Conservation (phyloP, 2,329 filamentous ascomycete species). For the Fusarium chlamydosporum region DNA sequence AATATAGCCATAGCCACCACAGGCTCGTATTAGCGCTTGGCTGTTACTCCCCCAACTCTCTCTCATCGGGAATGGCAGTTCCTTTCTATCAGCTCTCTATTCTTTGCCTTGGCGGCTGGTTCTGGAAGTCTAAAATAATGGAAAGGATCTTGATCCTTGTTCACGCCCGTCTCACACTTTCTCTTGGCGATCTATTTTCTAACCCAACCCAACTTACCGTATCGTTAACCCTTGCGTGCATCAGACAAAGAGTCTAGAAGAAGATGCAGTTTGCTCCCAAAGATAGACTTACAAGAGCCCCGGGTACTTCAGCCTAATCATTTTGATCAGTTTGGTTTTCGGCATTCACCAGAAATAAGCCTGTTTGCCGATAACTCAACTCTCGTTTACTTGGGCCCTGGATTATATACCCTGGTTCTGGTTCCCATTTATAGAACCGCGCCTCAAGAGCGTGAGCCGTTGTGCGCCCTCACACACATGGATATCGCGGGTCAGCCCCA, state of each 20-base stretch:
- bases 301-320: conserved; percentile 1
- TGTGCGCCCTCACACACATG: conserved; percentile 20
- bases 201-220: not conserved
- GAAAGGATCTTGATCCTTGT: conserved; percentile 31
- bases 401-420: conserved; percentile 6
- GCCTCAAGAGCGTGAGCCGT: conserved; percentile 26
- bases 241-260: conserved; percentile 15
- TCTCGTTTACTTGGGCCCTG: conserved; percentile 1
- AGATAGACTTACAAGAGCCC: conserved; percentile 5
- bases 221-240: conserved; percentile 8
- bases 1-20: conserved; percentile 48
- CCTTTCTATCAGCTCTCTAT: not conserved
- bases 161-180: conserved; percentile 16
- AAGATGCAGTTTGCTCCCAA: conserved; percentile 11
- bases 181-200: conserved; percentile 33
- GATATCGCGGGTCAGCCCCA: conserved; percentile 13
- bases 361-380: conserved; percentile 5
- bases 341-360: conserved; percentile 18
- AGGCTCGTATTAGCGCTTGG: conserved; percentile 44
- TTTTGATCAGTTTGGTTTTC: not conserved
- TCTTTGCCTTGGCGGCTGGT: conserved; percentile 12
- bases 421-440: conserved; percentile 47
- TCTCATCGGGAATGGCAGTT: conserved; percentile 11
- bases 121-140: conserved; percentile 20
- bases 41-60: not conserved